A percentile compares a stretch with the other conserved stretches of the same genome.
These are phyloP conservation scores for Lyophyllum decastes DNA, from an alignment of 768 basidiomycete species.

Conservation along the genomic window DNA sequence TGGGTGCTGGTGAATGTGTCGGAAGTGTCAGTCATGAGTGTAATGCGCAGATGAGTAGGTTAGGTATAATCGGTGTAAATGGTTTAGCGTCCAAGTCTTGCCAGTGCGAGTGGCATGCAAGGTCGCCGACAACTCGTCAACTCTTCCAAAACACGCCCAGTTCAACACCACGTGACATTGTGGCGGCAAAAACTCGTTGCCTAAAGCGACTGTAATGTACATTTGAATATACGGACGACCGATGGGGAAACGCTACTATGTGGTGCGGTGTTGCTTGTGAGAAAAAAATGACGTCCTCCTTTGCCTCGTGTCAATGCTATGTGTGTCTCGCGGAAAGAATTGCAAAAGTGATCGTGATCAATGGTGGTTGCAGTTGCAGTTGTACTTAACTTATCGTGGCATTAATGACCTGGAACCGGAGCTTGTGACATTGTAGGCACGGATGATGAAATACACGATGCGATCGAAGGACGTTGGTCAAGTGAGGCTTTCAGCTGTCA, in stretches of 20 bases:
- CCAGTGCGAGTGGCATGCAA: constrained; percentile 3
- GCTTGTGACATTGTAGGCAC: not conserved
- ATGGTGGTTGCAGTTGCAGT: not conserved
- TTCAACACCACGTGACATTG: constrained; percentile 20
- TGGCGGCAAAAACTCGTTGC: not conserved
- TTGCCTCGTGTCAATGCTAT: not conserved
- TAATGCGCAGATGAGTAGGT: not conserved
- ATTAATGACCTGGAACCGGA: not conserved
- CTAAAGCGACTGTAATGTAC: not conserved
- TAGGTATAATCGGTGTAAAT: not conserved
- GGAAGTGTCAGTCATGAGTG: not conserved
- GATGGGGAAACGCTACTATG: not conserved
- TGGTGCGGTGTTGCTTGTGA: not conserved
- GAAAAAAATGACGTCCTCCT: not conserved
- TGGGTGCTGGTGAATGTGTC: not conserved
- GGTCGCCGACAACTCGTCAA: not conserved
- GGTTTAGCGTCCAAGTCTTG: not conserved
- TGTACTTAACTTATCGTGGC: not conserved
- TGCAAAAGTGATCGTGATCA: not conserved
- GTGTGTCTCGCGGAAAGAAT: not conserved
- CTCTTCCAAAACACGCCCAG: constrained; percentile 6
- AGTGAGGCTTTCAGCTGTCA: constrained; percentile 30
- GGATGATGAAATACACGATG: constrained; percentile 1
- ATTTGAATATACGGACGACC: not conserved
- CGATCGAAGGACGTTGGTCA: constrained; percentile 5